Evolutionary conservation across 2,329 filamentous ascomycete species (phyloP).

Genomic region (Pseudogymnoascus sp.): DNA sequence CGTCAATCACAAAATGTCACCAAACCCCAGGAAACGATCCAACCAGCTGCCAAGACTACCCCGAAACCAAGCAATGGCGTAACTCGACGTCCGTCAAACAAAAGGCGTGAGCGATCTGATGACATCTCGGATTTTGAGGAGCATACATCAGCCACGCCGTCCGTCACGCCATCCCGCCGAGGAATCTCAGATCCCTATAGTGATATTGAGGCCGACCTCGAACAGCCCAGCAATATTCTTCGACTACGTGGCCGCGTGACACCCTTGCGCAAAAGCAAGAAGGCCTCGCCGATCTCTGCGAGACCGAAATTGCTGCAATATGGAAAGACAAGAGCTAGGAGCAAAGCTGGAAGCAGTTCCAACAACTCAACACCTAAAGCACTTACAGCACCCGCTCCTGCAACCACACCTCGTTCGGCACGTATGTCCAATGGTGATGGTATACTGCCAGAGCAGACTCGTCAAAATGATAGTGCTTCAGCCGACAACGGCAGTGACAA

Average conservation of each 20-base stretch:
- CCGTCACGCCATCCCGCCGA: not conserved
- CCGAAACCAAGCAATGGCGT: not conserved
- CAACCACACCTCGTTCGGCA: not conserved
- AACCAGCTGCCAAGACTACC: not conserved
- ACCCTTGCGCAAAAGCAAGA: not conserved
- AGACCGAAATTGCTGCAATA: not conserved
- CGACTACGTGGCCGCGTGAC: not conserved
- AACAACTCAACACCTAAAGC: not conserved
- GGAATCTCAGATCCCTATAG: conserved; percentile 3
- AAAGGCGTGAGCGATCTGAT: not conserved
- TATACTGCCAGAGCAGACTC: not conserved
- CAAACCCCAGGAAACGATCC: not conserved
- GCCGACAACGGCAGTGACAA: not conserved
- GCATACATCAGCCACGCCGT: not conserved
- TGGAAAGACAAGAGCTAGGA: not conserved
- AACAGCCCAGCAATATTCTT: not conserved
- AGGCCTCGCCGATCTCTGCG: not conserved
- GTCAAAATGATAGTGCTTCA: not conserved
- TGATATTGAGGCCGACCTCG: not conserved
- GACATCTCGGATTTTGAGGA: not conserved
- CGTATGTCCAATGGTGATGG: not conserved
- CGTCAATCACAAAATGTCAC: not conserved
- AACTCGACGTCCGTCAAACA: not conserved
- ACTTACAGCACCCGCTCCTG: not conserved
- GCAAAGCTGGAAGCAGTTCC: not conserved